These are phyloP conservation scores for Sclerotinia glacialis DNA, from an alignment of 2,329 filamentous ascomycete genomes.

Conservation along the genomic window DNA sequence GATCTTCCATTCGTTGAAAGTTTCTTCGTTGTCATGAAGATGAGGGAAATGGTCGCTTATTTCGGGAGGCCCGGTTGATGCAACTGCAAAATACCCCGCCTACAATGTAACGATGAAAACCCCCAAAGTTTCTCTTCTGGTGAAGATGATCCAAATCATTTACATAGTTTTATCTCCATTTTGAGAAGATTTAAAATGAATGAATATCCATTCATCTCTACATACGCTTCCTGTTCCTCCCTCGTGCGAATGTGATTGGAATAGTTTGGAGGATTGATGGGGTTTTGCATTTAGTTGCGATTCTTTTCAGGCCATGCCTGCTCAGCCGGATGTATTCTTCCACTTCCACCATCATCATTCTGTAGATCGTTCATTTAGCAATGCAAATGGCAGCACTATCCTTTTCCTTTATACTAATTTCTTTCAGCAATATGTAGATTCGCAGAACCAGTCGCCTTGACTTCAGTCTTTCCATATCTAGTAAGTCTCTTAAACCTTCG, in stretches of 20 bases:
- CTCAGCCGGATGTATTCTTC: not conserved
- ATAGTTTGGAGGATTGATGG: not conserved
- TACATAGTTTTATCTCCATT: not conserved
- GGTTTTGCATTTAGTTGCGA: not conserved
- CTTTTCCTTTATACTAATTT: conserved; percentile 9
- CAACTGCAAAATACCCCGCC: conserved; percentile 2
- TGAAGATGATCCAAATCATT: not conserved
- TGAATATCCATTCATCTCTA: not conserved
- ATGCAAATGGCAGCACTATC: not conserved
- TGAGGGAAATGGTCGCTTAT: not conserved
- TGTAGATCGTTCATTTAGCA: not conserved
- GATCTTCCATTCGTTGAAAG: conserved; percentile 21
- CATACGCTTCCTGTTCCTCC: not conserved
- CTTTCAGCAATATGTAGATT: conserved; percentile 69
- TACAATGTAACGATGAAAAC: not conserved
- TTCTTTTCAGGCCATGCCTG: not conserved
- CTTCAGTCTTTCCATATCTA: conserved; percentile 46
- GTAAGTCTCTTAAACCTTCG: conserved; percentile 36
- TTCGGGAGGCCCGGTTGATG: not conserved
- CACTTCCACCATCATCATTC: not conserved
- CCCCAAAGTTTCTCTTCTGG: not conserved
- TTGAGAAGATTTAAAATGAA: not conserved
- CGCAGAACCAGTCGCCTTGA: conserved; percentile 70
- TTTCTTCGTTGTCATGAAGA: conserved; percentile 11
- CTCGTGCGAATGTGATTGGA: conserved; percentile 7